Base-by-base conservation (phyloP, 2,329 filamentous ascomycete genomes). In the Scedosporium minutisporum region DNA sequence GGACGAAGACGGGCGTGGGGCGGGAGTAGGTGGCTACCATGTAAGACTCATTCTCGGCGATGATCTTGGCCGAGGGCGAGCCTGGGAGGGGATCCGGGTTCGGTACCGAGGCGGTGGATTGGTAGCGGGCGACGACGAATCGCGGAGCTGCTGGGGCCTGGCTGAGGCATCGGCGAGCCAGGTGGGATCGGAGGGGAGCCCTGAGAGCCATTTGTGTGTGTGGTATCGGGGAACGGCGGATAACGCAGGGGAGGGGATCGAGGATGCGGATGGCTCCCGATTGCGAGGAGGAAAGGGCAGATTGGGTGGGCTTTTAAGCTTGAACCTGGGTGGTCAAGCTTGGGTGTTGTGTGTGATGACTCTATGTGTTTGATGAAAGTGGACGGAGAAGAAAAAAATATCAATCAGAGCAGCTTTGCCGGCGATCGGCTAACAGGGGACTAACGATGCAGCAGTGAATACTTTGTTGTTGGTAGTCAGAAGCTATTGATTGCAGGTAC, bases 1-100 rank as follows among this genome's bases (percentile, higher is more conserved):
- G 90, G 64, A 92, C 86, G 74, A 99, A 97, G 71, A 97, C 90
- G 2, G 92, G 91, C 55, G 89, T 83, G 58, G 95, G 93, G 27
- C 95, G 90, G 61, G 91, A 87, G 76, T 99, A 99, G 61, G 95
- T 99, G 2, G 92, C 88, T 29, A 99, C 90, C 93, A 99, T 97
- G 77, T 87, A 97, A 3, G 90, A 89, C 38, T 87, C 82, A 69
- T 92, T 87, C 65, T 90, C 85, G 67, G 85, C 82, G 66, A 96
- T 85, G 64, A 96, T 82, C 33, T 86, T 82, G 41, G 86, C 84
- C 66, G 90, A 96, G 68, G 85, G 78, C 0, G 91, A 95, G 74
- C 91, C 88, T 58, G 83, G 69, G 14, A 86, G 71, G 42, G 91
- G 91, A 70, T 96, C 91, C 58, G 89, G 82, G 67, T 88, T 91